These are phyloP conservation scores for Coniochaeta prunicola DNA, from an alignment of 2,329 filamentous ascomycete species.

Conservation along the genomic window DNA sequence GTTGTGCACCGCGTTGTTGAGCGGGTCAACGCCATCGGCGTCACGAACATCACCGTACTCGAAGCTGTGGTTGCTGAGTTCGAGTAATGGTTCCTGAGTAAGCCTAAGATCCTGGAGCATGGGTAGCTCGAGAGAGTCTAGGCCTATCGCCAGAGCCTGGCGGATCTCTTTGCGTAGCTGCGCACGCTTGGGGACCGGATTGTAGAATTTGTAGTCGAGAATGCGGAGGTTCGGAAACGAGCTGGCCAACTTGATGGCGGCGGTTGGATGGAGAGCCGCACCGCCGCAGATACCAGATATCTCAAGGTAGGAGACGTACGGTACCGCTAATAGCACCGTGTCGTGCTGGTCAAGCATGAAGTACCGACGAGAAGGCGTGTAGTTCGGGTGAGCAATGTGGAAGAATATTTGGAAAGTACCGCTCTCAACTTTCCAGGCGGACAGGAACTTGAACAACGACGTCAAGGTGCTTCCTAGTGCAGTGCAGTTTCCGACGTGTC, in stretches of 20 bases:
- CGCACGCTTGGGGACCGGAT: background rate
- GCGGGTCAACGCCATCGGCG: background rate
- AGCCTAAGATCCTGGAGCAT: background rate
- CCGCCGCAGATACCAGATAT: background rate
- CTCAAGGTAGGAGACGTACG: background rate
- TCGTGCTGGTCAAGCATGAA: background rate
- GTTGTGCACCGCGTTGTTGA: background rate
- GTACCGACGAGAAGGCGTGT: background rate
- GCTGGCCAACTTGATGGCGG: background rate
- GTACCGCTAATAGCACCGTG: background rate
- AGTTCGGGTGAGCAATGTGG: background rate
- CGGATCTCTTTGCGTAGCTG: background rate
- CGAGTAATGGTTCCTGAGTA: background rate
- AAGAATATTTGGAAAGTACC: background rate
- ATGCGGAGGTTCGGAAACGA: background rate
- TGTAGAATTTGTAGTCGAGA: background rate
- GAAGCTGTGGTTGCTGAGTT: background rate
- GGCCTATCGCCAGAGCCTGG: background rate
- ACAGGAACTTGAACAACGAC: background rate
- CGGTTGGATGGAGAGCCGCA: background rate
- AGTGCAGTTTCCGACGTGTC: background rate
- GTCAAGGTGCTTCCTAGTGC: background rate
- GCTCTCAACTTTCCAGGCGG: background rate
- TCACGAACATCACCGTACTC: background rate
- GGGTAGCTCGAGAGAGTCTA: background rate